Base-by-base conservation (phyloP, 352 stramenopile species). In the Globisporangium sylvaticum region DNA sequence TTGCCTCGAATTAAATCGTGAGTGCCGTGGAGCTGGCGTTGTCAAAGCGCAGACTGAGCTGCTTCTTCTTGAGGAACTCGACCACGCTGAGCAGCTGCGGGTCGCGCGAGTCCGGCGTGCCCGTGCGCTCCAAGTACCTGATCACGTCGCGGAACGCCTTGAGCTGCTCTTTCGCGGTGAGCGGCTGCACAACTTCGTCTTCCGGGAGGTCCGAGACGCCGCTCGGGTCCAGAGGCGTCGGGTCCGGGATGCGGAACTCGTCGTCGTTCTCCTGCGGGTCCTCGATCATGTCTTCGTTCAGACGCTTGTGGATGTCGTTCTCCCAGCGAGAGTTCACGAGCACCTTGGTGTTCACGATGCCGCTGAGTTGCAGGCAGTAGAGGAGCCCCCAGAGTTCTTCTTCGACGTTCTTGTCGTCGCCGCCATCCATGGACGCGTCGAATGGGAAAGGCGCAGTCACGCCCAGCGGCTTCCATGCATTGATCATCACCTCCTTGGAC, bases 241-340 rank as follows among this genome's bases (percentile, higher is more conserved):
- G 69, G n/a, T 94, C 81, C 4, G 82, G 84, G 46, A 91, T 79
- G 6, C 81, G 83, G 67, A 94, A 95, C 73, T 95, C 87, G 1
- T 91, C 84, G 22, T 94, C 79, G 62, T 91, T 89, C 69, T 90
- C 83, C 69, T 88, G 78, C 5, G 86, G 87, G 58, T 94, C 81
- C 64, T 94, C 84, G 53, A 95, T 93, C 75, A 94, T 93, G 67
- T 95, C 87, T 69, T 94, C 87, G 53, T 95, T 94, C 7, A 95
- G 73, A 12, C 87, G 87, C 73, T 95, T 95, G 78, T 95, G 87
- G 32, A 95, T 91, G 58, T 95, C 87, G 56, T 92, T 95, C 70
- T 95, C 87, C 84, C 87, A 93, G 20, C 87, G 87, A 32, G 87
- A 93, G 80, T 95, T 95, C 53, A 95, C 84, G 15, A 95, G 72